Conservation (phyloP, 2,329 filamentous ascomycete genomes). For the Beauveria medogensis region DNA sequence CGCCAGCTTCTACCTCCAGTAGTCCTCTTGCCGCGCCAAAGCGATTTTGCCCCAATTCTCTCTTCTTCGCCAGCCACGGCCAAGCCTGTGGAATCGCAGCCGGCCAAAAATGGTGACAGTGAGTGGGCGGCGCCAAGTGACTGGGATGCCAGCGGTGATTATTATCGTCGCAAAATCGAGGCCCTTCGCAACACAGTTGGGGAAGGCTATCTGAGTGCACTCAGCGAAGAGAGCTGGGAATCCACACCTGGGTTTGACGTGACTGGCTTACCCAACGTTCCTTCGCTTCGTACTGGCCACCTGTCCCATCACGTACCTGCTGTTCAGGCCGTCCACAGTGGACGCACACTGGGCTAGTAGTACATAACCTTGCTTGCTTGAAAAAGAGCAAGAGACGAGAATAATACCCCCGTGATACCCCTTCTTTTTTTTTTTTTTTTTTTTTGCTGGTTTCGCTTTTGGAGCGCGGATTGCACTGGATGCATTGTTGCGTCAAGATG, state of each 20-base stretch:
- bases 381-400: not conserved
- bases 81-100: slow-evolving; percentile 18
- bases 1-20: slow-evolving; percentile 24
- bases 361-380: slow-evolving; percentile 9
- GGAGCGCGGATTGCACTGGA: not conserved
- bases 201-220: slow-evolving; percentile 75
- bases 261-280: slow-evolving; percentile 18
- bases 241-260: slow-evolving; percentile 16
- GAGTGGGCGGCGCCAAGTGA: slow-evolving; percentile 30
- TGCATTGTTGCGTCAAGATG: not conserved
- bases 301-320: slow-evolving; percentile 23
- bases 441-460: not conserved
- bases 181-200: slow-evolving; percentile 78
- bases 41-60: not conserved
- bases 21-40: slow-evolving; percentile 14
- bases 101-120: not conserved
- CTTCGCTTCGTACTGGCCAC: slow-evolving; percentile 24
- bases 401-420: slow-evolving; percentile 8
- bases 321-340: slow-evolving; percentile 44
- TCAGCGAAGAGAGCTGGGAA: slow-evolving; percentile 70
- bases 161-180: slow-evolving; percentile 84
- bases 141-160: slow-evolving; percentile 63
- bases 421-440: not conserved
- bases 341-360: slow-evolving; percentile 39
- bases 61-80: slow-evolving; percentile 20